Conservation (phyloP, 352 stramenopile species). For the Pythium inflatum region DNA sequence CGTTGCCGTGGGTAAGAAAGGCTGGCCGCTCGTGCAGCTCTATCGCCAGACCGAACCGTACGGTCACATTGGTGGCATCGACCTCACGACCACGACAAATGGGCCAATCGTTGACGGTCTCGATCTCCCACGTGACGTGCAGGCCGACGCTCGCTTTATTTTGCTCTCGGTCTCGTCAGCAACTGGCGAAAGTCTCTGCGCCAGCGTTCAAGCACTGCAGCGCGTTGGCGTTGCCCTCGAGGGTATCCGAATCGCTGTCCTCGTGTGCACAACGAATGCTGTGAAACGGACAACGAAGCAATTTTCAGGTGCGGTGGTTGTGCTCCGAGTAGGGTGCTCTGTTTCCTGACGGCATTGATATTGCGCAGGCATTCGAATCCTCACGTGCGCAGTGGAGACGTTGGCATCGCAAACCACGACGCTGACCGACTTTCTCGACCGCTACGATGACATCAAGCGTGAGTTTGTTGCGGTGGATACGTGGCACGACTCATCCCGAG, state of each 20-base stretch:
- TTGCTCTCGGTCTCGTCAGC: slow-evolving; percentile 8
- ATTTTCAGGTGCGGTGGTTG: slow-evolving; percentile 41
- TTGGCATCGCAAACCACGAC: slow-evolving; percentile 28
- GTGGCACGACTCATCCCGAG: too few species aligned
- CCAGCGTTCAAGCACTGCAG: slow-evolving; percentile 33
- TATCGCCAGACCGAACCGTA: slow-evolving; percentile 59
- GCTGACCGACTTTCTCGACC: slow-evolving; percentile 50
- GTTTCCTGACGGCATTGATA: background rate
- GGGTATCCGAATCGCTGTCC: slow-evolving; percentile 48
- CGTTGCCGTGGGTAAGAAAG: slow-evolving; percentile 45
- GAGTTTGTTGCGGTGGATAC: too few species aligned
- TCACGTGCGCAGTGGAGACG: slow-evolving; percentile 42
- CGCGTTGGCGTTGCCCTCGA: slow-evolving; percentile 34
- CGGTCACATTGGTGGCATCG: slow-evolving; percentile 31
- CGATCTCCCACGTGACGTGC: slow-evolving; percentile 29
- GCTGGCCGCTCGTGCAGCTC: slow-evolving; percentile 46
- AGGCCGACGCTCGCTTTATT: slow-evolving; percentile 3
- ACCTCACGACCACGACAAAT: background rate
- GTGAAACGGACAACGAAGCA: slow-evolving; percentile 36
- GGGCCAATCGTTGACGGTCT: slow-evolving; percentile 13
- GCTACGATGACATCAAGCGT: slow-evolving; percentile 38
- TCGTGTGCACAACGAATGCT: slow-evolving; percentile 39
- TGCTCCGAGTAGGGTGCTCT: too few species aligned
- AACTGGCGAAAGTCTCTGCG: slow-evolving; percentile 8
- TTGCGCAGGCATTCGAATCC: slow-evolving; percentile 11